Evolutionary conservation across 306 rosid species (phyloP).

Genomic region (Rosa lucieae): DNA sequence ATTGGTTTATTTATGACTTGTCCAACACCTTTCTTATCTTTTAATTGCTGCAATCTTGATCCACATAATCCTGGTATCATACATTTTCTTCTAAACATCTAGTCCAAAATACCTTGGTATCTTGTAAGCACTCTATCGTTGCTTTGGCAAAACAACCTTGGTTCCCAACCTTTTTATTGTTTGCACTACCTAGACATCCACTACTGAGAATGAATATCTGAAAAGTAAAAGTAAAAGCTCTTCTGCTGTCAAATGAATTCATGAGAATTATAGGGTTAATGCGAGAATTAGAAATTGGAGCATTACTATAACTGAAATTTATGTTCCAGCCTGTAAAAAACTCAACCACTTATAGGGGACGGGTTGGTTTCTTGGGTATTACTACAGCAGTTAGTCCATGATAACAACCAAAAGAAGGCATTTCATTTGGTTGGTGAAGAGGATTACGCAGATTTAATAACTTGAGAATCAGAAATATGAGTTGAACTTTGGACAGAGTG

Average conservation of each 20-base stretch:
- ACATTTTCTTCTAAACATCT: neutral
- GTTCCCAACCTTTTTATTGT: neutral
- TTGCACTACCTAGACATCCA: neutral
- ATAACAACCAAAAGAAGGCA: constrained; percentile 1
- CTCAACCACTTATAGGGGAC: neutral
- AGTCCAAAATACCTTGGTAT: neutral
- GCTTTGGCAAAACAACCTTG: neutral
- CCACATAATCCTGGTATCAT: neutral
- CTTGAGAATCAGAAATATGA: constrained; percentile 3
- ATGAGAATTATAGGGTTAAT: neutral
- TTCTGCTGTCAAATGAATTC: neutral
- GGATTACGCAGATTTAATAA: neutral
- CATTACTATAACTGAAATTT: neutral
- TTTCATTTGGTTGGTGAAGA: neutral
- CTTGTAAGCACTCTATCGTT: neutral
- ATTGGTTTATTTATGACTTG: constrained; percentile 14
- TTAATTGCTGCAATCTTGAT: neutral
- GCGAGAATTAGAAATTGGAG: neutral
- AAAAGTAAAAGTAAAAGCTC: neutral
- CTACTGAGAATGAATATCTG: neutral
- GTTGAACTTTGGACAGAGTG: neutral
- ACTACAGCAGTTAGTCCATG: neutral
- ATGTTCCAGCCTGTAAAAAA: neutral
- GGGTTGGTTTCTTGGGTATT: neutral
- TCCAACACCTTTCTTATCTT: neutral